phyloP scores from a whole-genome alignment of 768 basidiomycete genomes.

The Amanita subjunquillea region DNA sequence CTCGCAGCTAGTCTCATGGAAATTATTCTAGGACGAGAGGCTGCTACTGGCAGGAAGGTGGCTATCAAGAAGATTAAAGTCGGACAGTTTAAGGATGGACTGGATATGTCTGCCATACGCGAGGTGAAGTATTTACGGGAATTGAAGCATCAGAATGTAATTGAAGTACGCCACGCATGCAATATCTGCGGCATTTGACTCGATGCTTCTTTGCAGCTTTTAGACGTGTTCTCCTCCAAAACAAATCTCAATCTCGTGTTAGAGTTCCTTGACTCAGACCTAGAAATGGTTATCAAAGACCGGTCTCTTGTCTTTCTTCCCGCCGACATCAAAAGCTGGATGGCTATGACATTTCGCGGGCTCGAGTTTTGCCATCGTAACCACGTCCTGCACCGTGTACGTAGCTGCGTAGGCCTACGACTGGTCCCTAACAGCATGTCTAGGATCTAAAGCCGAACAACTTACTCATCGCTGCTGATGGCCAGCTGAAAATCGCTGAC shows the following conservation, averaged over 20 bases:
- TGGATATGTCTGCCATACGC: slow-evolving; percentile 97
- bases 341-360: slow-evolving; percentile 95
- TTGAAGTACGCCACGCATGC: slow-evolving; percentile 49
- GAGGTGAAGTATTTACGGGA: slow-evolving; percentile 97
- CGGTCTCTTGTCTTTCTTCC: slow-evolving; percentile 84
- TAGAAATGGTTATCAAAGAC: slow-evolving; percentile 96
- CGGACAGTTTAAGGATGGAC: slow-evolving; percentile 92
- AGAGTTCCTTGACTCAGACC: slow-evolving; percentile 91
- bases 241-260: slow-evolving; percentile 95
- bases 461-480: slow-evolving; percentile 83
- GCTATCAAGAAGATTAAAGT: slow-evolving; percentile 99
- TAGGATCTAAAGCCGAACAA: slow-evolving; percentile 99
- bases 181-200: background rate
- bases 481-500: slow-evolving; percentile 94
- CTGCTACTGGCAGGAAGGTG: slow-evolving; percentile 68
- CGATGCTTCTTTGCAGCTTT: slow-evolving; percentile 41
- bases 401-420: slow-evolving; percentile 8
- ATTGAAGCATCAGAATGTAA: slow-evolving; percentile 88
- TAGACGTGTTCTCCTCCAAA: slow-evolving; percentile 95
- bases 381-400: slow-evolving; percentile 85
- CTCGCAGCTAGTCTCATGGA: background rate
- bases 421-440: background rate
- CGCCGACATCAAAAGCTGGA: slow-evolving; percentile 97
- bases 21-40: slow-evolving; percentile 51
- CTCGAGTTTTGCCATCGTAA: slow-evolving; percentile 98